Percentiles rank a stretch among this genome's conserved stretches.
phyloP scores from a whole-genome alignment of 2,329 filamentous ascomycete genomes.

The Tetracladium maxilliforme region DNA sequence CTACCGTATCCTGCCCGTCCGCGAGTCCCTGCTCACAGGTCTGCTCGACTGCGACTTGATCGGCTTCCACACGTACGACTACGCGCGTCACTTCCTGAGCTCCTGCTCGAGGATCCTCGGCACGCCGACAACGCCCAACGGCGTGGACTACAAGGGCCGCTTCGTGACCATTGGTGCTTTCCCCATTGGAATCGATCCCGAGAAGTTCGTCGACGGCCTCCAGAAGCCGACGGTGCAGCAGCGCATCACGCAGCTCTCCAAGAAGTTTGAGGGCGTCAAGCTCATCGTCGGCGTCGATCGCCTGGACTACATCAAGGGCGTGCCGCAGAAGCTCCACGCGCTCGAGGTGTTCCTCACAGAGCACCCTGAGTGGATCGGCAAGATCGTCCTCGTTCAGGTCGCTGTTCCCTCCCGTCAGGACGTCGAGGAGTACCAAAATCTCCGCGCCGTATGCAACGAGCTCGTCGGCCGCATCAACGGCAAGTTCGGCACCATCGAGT shows the following conservation, averaged over 20 bases:
- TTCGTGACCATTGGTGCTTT: slow-evolving; percentile 89
- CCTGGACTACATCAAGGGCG: slow-evolving; percentile 96
- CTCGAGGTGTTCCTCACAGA: slow-evolving; percentile 94
- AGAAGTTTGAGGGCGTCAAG: slow-evolving; percentile 92
- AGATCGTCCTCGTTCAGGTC: slow-evolving; percentile 91
- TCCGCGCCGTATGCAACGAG: slow-evolving; percentile 91
- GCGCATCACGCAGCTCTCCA: slow-evolving; percentile 69
- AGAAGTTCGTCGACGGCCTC: slow-evolving; percentile 85
- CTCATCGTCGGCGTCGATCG: slow-evolving; percentile 94
- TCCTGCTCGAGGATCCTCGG: slow-evolving; percentile 88
- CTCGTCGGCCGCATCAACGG: slow-evolving; percentile 94
- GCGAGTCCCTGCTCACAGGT: slow-evolving; percentile 75
- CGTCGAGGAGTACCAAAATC: slow-evolving; percentile 94
- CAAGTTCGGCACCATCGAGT: slow-evolving; percentile 91
- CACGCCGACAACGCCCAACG: slow-evolving; percentile 74
- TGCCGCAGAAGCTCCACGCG: slow-evolving; percentile 92
- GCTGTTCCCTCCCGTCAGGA: slow-evolving; percentile 90
- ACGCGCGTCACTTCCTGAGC: slow-evolving; percentile 93
- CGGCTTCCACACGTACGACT: slow-evolving; percentile 98
- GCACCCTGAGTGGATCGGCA: slow-evolving; percentile 95
- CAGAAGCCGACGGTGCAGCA: slow-evolving; percentile 76
- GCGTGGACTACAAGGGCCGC: slow-evolving; percentile 79
- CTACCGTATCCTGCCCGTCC: slow-evolving; percentile 86
- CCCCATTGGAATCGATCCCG: slow-evolving; percentile 93
- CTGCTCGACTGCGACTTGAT: slow-evolving; percentile 89